Conservation (phyloP, 345 rosid genomes). For the Linum tenue region DNA sequence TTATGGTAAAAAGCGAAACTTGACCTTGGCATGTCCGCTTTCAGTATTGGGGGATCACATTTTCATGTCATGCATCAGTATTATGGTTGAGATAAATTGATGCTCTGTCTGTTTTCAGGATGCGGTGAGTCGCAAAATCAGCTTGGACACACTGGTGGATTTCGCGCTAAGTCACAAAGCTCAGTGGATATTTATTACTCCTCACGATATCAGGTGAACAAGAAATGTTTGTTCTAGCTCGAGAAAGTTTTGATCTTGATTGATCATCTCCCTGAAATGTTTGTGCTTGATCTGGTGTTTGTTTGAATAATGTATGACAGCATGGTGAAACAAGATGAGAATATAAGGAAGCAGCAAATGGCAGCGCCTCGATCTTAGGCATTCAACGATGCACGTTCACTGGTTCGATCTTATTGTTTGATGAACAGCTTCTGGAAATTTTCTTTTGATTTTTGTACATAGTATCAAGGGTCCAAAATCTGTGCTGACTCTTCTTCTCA, state of each 20-base stretch:
- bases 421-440: too few relatives aligned
- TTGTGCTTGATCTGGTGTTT: too few relatives aligned
- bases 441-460: too few relatives aligned
- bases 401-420: too few relatives aligned
- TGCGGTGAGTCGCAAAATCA: slow-evolving; percentile 92
- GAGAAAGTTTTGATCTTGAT: too few relatives aligned
- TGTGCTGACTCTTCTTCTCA: too few relatives aligned
- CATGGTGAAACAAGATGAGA: slow-evolving; percentile 57
- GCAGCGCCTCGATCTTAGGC: slow-evolving; percentile 72
- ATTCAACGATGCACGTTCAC: neutral
- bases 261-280: too few relatives aligned
- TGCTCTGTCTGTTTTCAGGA: slow-evolving; percentile 35
- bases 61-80: too few relatives aligned
- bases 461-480: too few relatives aligned
- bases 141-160: slow-evolving; percentile 78
- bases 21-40: neutral
- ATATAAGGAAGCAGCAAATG: slow-evolving; percentile 89
- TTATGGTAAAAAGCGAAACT: slow-evolving; percentile 46
- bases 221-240: too few relatives aligned
- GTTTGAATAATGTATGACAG: slow-evolving; percentile 23
- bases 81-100: too few relatives aligned
- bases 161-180: slow-evolving; percentile 76
- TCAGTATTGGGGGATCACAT: neutral
- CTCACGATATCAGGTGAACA: slow-evolving; percentile 82
- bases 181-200: slow-evolving; percentile 97